phyloP scores from a whole-genome alignment of 805 yeast species.

The Komagataella mondaviorum region DNA sequence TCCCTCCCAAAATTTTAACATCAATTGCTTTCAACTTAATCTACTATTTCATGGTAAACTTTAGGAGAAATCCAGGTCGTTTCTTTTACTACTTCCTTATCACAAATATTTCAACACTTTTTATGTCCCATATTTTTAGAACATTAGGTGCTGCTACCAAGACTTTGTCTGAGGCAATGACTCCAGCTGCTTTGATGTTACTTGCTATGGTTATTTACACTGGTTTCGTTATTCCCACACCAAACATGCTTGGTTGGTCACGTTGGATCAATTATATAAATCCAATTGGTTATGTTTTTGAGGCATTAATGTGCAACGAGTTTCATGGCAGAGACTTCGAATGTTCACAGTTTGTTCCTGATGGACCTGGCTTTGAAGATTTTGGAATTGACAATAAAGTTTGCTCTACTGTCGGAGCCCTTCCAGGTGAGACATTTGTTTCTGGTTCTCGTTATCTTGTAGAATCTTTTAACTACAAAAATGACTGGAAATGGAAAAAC shows the following conservation, averaged over 20 bases:
- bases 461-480: slow-evolving; percentile 34
- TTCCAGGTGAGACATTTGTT: slow-evolving; percentile 37
- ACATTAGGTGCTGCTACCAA: slow-evolving; percentile 34
- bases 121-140: slow-evolving; percentile 44
- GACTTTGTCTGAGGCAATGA: slow-evolving; percentile 40
- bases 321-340: slow-evolving; percentile 29
- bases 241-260: slow-evolving; percentile 48
- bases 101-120: slow-evolving; percentile 26
- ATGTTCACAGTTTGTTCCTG: slow-evolving; percentile 36
- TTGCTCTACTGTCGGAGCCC: slow-evolving; percentile 37
- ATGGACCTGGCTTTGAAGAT: slow-evolving; percentile 20
- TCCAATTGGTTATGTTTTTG: slow-evolving; percentile 46
- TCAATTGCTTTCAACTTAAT: slow-evolving; percentile 33
- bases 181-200: slow-evolving; percentile 39
- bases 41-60: slow-evolving; percentile 39
- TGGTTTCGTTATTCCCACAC: slow-evolving; percentile 46
- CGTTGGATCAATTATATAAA: slow-evolving; percentile 51
- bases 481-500: slow-evolving; percentile 66
- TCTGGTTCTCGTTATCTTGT: slow-evolving; percentile 45
- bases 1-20: slow-evolving; percentile 33
- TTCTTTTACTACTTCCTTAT: slow-evolving; percentile 40
- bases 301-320: slow-evolving; percentile 45
- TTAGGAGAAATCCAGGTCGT: slow-evolving; percentile 35
- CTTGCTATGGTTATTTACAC: slow-evolving; percentile 35
- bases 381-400: slow-evolving; percentile 10